Base-by-base conservation (phyloP, 139 green algal genomes). In the Deuterostichococcus epilithicus region DNA sequence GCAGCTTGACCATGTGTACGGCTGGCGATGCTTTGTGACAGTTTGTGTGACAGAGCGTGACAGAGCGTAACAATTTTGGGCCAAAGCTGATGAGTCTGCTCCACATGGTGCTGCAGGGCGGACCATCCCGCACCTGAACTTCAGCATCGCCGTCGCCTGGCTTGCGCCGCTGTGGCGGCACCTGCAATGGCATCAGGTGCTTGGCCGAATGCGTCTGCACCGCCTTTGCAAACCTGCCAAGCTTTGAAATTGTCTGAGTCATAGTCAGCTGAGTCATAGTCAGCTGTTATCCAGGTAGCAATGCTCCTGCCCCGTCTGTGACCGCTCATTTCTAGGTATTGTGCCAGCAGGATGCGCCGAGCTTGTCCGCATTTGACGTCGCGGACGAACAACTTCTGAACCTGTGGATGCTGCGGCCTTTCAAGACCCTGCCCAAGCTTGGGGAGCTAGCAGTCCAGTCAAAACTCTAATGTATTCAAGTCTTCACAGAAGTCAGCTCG, bases 111-210 rank as follows among this genome's bases (percentile, higher is more conserved):
- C 36, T 6, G 42, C 69, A 13, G 77, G 85, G 32, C 39, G 58
- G 26, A 88, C 87, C 3, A 78, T 94, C 65, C 85, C 90, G 3
- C 82, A 82, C 69, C 77, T 90, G 42, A 92, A 91, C 73, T 94
- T 89, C 72, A 85, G 78, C 70, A 89, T 94, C 25, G 71, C 86
- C 1, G 76, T 78, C 0, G 77, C 78, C 15, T 83, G 79, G 72
- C 79, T 94, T 76, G 44, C 25, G 25, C 85, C 87, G 3, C 37
- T 94, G 30, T 68, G 83, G 63, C n/a, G 68, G 45, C 15, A 44
- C 39, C 26, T 75, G 8, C 23, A 37, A 35, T 6, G 26, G 59
- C 28, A 68, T 68, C 42, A 52, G 42, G 42, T 52, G 42, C 42
- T n/a, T n/a, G n/a, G n/a, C n/a, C n/a, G n/a, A n/a, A n/a, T n/a